Evolutionary conservation across 2,329 filamentous ascomycete genomes (phyloP).

Genomic region (Alternaria sp.): DNA sequence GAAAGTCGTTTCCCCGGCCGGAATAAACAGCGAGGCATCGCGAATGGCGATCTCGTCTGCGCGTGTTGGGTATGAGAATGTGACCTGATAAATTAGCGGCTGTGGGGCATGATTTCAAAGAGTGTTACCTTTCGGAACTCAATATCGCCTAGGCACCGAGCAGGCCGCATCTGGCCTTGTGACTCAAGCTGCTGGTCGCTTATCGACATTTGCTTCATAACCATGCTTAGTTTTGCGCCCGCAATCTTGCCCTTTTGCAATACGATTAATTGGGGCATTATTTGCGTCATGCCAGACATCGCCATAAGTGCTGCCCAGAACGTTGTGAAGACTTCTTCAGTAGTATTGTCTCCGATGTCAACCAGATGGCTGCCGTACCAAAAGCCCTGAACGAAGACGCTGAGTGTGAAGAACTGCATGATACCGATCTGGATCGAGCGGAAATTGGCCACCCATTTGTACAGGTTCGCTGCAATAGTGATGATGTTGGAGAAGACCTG

Average conservation of each 20-base stretch:
- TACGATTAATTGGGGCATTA: conserved; percentile 79
- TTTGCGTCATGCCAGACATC: conserved; percentile 75
- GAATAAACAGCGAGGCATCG: conserved; percentile 72
- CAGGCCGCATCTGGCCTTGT: conserved; percentile 34
- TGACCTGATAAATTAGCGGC: conserved; percentile 64
- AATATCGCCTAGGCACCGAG: conserved; percentile 70
- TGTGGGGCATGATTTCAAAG: not conserved
- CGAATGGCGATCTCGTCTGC: conserved; percentile 67
- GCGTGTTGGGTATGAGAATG: conserved; percentile 81
- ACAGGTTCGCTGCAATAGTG: conserved; percentile 67
- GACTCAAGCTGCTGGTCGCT: conserved; percentile 26
- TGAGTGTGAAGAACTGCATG: conserved; percentile 75
- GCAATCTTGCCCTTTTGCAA: conserved; percentile 82
- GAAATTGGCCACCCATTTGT: conserved; percentile 71
- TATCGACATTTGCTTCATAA: conserved; percentile 52
- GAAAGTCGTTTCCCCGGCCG: conserved; percentile 76
- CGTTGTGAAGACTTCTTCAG: conserved; percentile 78
- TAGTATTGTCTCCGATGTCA: conserved; percentile 62
- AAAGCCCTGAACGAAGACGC: conserved; percentile 87
- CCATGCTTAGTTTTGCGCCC: conserved; percentile 66
- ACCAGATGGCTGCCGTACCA: conserved; percentile 84
- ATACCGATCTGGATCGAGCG: conserved; percentile 77
- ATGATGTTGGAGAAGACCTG: conserved; percentile 70
- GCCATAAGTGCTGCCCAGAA: conserved; percentile 85
- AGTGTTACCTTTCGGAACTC: conserved; percentile 71